phyloP scores from a whole-genome alignment of 2,329 filamentous ascomycete genomes.

The Pestalotiopsis sp. region DNA sequence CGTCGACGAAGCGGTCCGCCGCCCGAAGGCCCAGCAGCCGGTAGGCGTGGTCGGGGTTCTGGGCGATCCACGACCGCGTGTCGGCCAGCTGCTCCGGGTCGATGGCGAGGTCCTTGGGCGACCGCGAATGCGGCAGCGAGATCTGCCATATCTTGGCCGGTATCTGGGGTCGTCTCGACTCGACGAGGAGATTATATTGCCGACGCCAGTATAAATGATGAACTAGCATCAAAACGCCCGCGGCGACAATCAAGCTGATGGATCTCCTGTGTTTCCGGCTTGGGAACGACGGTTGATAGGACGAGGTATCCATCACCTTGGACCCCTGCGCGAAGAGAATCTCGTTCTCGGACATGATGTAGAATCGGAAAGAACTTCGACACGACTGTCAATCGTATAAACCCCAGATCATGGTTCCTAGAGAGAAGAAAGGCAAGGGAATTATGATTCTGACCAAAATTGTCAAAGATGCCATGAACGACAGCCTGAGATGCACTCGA shows the following conservation, averaged over 20 bases:
- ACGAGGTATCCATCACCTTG: background rate
- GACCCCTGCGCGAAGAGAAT: background rate
- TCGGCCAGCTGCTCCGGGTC: constrained; percentile 20
- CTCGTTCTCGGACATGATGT: background rate
- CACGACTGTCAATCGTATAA: background rate
- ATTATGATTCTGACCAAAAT: too few relatives aligned
- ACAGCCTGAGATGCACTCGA: too few relatives aligned
- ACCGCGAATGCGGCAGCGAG: background rate
- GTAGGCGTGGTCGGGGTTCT: constrained; percentile 27
- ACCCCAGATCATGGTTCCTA: too few relatives aligned
- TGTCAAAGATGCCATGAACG: too few relatives aligned
- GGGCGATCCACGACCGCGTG: constrained; percentile 25
- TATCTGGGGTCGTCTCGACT: constrained; percentile 10
- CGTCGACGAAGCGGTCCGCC: constrained; percentile 27
- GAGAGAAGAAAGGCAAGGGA: too few relatives aligned
- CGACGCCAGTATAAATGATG: background rate
- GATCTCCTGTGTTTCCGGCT: background rate
- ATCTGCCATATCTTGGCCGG: constrained; percentile 32
- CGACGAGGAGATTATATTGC: background rate
- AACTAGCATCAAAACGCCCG: background rate
- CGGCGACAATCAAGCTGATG: background rate
- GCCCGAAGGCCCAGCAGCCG: constrained; percentile 28
- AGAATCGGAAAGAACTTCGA: background rate
- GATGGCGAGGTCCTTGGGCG: constrained; percentile 1
- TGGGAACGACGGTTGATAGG: background rate